These are phyloP conservation scores for Pyropia yezoensis DNA, from an alignment of 23 red algal genomes.

Conservation along the genomic window DNA sequence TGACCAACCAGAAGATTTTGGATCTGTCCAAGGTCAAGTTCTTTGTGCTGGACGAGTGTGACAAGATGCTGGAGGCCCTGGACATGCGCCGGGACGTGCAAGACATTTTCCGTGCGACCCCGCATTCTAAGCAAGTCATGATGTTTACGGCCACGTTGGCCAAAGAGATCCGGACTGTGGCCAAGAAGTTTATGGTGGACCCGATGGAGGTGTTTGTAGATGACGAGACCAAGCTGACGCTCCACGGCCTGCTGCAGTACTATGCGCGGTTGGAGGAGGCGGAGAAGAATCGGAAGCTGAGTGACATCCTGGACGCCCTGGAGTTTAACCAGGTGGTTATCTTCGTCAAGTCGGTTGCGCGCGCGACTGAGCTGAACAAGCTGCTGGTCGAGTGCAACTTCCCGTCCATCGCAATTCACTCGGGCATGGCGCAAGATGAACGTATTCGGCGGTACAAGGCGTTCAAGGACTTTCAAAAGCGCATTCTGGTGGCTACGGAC, in stretches of 20 bases:
- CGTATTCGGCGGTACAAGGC: slow-evolving; percentile 91
- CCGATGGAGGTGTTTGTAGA: slow-evolving; percentile 92
- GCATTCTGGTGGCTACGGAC: slow-evolving; percentile 91
- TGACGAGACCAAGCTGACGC: slow-evolving; percentile 93
- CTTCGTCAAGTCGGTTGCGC: slow-evolving; percentile 84
- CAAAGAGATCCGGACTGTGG: slow-evolving; percentile 61
- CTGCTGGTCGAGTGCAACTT: slow-evolving; percentile 84
- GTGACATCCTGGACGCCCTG: slow-evolving; percentile 79
- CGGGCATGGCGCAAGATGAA: slow-evolving; percentile 74
- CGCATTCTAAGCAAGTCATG: slow-evolving; percentile 94
- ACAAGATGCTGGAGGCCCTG: slow-evolving; percentile 79
- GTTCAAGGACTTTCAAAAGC: slow-evolving; percentile 94
- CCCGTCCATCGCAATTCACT: slow-evolving; percentile 95
- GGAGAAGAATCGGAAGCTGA: slow-evolving; percentile 94
- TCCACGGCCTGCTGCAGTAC: slow-evolving; percentile 96
- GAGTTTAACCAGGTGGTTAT: slow-evolving; percentile 99
- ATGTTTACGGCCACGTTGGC: slow-evolving; percentile 96
- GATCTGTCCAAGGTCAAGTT: slow-evolving; percentile 80
- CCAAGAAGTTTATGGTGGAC: slow-evolving; percentile 86
- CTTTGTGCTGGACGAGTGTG: slow-evolving; percentile 98
- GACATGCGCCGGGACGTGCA: slow-evolving; percentile 95
- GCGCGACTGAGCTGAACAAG: slow-evolving; percentile 83
- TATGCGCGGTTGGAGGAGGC: slow-evolving; percentile 75
- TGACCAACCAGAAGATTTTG: slow-evolving; percentile 56
- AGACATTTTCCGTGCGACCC: slow-evolving; percentile 85